Conservation (phyloP, 305 asterid species). For the Plantago lanceolata region DNA sequence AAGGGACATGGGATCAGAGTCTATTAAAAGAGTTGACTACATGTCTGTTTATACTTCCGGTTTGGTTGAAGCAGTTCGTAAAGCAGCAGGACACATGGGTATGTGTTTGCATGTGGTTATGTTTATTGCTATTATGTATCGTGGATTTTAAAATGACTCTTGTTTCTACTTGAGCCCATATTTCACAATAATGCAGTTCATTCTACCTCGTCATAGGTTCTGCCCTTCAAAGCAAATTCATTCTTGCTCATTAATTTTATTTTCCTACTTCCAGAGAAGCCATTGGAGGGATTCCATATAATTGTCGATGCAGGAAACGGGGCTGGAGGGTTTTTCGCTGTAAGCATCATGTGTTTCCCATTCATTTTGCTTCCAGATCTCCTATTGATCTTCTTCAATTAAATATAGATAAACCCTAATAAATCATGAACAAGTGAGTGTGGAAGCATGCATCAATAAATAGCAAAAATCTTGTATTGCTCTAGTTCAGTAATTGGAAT, state of each 20-base stretch:
- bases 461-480: conserved; percentile 3
- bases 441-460: conserved; percentile 9
- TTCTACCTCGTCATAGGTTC: conserved; percentile 12
- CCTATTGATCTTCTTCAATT: not conserved
- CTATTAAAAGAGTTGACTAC: conserved; percentile 70
- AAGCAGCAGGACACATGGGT: conserved; percentile 82
- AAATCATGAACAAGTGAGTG: not conserved
- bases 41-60: conserved; percentile 82
- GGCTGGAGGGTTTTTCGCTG: conserved; percentile 97
- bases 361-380: conserved; percentile 12
- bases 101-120: conserved; percentile 22
- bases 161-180: not conserved
- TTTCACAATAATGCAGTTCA: no score
- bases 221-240: conserved; percentile 19
- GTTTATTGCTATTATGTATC: conserved; percentile 7
- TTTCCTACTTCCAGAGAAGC: conserved; percentile 65
- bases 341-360: conserved; percentile 37
- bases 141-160: conserved; percentile 3
- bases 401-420: not conserved
- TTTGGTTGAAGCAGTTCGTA: conserved; percentile 88
- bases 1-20: conserved; percentile 39
- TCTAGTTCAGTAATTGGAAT: conserved; percentile 6
- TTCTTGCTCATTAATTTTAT: conserved; percentile 28
- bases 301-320: conserved; percentile 99
- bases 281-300: conserved; percentile 93